Evolutionary conservation across 2,329 filamentous ascomycete genomes (phyloP), one percentile per base, ranked within the genome.

Genomic region (Sordariomycetes sp.): DNA sequence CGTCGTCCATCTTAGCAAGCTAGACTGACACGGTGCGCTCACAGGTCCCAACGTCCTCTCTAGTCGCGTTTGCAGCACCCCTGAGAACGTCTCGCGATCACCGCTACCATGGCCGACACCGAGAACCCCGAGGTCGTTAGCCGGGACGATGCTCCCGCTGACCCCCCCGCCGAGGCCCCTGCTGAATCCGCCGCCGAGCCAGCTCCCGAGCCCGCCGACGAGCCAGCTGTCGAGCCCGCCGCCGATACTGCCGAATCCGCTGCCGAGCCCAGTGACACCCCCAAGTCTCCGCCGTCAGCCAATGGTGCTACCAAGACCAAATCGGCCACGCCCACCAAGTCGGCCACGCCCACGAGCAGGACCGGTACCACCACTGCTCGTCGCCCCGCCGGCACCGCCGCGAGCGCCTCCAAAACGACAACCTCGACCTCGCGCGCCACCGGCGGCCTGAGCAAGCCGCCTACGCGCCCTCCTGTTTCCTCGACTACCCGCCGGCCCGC

Each of bases 111-210:
- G 76, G 76, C 76, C 64, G 76, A 79, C 64, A 68, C 70, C 62
- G 76, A 78, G 63, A 73, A 71, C 63, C 71, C 73, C 67, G 75
- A 77, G 61, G 71, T 73, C 59, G 69, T 72, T 58, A 73, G 76
- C 64, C 71, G 69, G 61, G 74, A 77, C 43, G 74, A 76, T 62
- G 72, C 69, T 53, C 61, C 52, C 28, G 51, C 51, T 40, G 55
- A 46, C 32, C 35, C 55, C 3, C 18, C 25, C 25, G 61, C 62
- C 58, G 64, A 66, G 59, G 62, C 65, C n/a, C 60, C 64, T 52
- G 66, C 66, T 50, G 60, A 50, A 20, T 8, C 50, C 14, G 18
- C 40, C 28, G n/a, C 70, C 55, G 69, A 71, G 61, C 68, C 67
- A 11, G 64, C 68, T 18, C 66, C 66, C 58, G 60, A 61, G 20